Evolutionary conservation across 768 basidiomycete genomes (phyloP), one percentile per base, ranked within the genome.

Genomic region (Lentinula detonsa): DNA sequence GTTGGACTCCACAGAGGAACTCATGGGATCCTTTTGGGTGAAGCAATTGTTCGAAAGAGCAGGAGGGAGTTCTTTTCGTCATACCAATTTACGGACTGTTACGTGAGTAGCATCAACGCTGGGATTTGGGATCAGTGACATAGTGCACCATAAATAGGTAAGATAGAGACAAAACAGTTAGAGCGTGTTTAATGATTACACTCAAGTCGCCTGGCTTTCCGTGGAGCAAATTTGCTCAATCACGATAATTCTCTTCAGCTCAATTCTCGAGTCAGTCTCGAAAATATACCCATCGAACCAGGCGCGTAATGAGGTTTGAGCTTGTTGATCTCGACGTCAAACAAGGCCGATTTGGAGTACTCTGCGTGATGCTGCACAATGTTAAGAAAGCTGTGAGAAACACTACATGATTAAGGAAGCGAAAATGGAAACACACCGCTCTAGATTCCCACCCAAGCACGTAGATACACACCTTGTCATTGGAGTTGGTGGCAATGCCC

Each of bases 371-470:
- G 13, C 39, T 43, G 40, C 33, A 51, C 4, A 57, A 16, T 11
- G 33, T 10, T 34, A 8, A 11, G 39, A n/a, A 59, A 35, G 5
- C 50, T 39, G 50, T 21, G 10, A n/a, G 21, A 46, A 35, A 10
- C 28, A 28, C 28, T 3, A 4, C 23, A 15, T 15, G n/a, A 15
- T 49, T 7, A 18, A 33, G 31, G n/a, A 46, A 43, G 28, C 9
- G 15, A 11, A 40, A 40, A 54, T 18, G 9, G 21, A 57, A 39
- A 39, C 64, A n/a, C 60, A 67, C 66, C 33, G 57, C 60, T 55
- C 66, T 49, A 39, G 56, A 63, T 40, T 66, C 61, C 68, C 68
- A 69, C 11, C 68, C 68, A 16, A 69, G 57, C 45, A 64, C 65
- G 56, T 69, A 67, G 37, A 61, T 62, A 53, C 65, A 62, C 61